A percentile compares a stretch with the other conserved stretches of the same genome.
Evolutionary conservation across 805 yeast species (phyloP).

Genomic region (Candida quercuum): DNA sequence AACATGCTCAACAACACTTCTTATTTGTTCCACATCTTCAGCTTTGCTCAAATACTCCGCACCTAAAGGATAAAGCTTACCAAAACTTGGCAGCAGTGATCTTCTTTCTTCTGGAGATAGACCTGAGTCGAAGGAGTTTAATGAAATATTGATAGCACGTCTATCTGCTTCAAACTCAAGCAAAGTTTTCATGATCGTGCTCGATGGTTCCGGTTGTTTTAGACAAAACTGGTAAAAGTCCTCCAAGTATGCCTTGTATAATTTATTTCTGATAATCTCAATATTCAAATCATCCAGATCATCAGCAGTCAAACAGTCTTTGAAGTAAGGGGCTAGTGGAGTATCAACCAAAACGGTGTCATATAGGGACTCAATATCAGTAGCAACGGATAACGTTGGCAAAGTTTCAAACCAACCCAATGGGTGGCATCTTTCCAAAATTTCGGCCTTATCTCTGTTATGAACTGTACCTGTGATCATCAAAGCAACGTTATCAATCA

Average conservation of each 20-base stretch:
- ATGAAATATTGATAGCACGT: slow-evolving; percentile 84
- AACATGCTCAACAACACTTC: slow-evolving; percentile 54
- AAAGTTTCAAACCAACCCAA: slow-evolving; percentile 98
- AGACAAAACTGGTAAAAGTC: slow-evolving; percentile 70
- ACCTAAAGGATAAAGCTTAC: slow-evolving; percentile 67
- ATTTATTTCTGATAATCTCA: slow-evolving; percentile 86
- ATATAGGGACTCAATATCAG: slow-evolving; percentile 90
- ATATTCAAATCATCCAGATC: slow-evolving; percentile 94
- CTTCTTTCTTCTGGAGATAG: slow-evolving; percentile 68
- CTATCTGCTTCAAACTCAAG: slow-evolving; percentile 93
- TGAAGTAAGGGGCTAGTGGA: slow-evolving; percentile 95
- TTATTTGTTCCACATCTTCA: slow-evolving; percentile 84
- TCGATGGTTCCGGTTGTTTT: slow-evolving; percentile 67
- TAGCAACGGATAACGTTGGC: slow-evolving; percentile 91
- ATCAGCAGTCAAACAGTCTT: slow-evolving; percentile 77
- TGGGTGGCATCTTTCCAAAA: slow-evolving; percentile 89
- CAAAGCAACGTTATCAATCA: slow-evolving; percentile 95
- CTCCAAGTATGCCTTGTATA: slow-evolving; percentile 90
- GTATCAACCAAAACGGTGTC: slow-evolving; percentile 92
- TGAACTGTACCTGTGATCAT: slow-evolving; percentile 97
- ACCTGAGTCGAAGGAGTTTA: slow-evolving; percentile 85
- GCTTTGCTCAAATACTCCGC: slow-evolving; percentile 63
- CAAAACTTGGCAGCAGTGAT: slow-evolving; percentile 73
- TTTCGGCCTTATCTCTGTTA: slow-evolving; percentile 85
- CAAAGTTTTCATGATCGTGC: slow-evolving; percentile 72